A percentile compares a stretch with the other conserved stretches of the same genome.
Evolutionary conservation across 2,329 filamentous ascomycete genomes (phyloP).

Genomic region (Pseudonectria foliicola): DNA sequence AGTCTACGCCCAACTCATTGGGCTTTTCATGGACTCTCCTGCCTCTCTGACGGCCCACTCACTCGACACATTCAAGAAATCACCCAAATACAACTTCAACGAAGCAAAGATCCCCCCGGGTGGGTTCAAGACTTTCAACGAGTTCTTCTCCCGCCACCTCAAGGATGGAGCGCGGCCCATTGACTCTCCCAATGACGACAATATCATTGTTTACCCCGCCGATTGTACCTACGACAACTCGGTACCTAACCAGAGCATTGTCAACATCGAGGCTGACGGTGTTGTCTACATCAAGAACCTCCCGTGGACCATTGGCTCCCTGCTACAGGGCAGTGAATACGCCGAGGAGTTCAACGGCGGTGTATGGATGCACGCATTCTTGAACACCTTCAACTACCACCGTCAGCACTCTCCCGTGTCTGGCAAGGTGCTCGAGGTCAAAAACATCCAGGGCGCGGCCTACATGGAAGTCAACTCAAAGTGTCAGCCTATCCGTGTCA

Average conservation of each 20-base stretch:
- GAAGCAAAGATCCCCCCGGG: conserved; percentile 25
- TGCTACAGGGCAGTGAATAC: conserved; percentile 27
- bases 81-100: conserved; percentile 23
- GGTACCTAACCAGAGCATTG: conserved; percentile 13
- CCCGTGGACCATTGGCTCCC: conserved; percentile 28
- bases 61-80: conserved; percentile 25
- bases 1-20: conserved; percentile 28
- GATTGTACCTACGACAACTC: conserved; percentile 29
- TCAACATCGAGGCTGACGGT: conserved; percentile 18
- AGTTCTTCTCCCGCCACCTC: conserved; percentile 32
- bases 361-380: conserved; percentile 33
- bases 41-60: conserved; percentile 25
- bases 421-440: conserved; percentile 30
- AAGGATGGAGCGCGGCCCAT: conserved; percentile 28
- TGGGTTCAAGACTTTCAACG: conserved; percentile 32
- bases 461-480: conserved; percentile 30
- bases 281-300: conserved; percentile 30
- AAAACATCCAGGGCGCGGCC: conserved; percentile 28
- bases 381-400: conserved; percentile 34
- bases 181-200: conserved; percentile 18
- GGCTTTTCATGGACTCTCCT: conserved; percentile 26
- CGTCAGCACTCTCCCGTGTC: conserved; percentile 33
- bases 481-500: conserved; percentile 10
- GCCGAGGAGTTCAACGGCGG: conserved; percentile 30
- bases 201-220: conserved; percentile 27